Conservation (phyloP, 108 stramenopile genomes). For the Fragilaria crotonensis region DNA sequence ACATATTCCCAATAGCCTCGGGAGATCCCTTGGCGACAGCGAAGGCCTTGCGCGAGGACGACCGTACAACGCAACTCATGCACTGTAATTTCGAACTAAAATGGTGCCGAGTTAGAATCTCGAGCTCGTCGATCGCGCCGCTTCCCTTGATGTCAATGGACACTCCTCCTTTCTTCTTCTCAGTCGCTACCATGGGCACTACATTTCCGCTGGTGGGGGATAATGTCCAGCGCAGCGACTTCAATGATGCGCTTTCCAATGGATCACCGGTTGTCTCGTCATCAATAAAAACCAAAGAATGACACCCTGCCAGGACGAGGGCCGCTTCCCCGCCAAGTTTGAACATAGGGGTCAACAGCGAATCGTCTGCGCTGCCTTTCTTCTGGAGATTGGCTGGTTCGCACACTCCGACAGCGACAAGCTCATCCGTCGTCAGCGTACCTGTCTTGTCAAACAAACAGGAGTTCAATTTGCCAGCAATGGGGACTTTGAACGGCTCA, state of each 20-base stretch:
- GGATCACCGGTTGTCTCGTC: slow-evolving; percentile 90
- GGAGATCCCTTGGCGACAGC: slow-evolving; percentile 95
- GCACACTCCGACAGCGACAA: slow-evolving; percentile 91
- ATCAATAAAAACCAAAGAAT: slow-evolving; percentile 80
- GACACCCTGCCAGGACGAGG: slow-evolving; percentile 86
- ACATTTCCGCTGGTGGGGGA: slow-evolving; percentile 40
- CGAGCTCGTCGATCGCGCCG: slow-evolving; percentile 35
- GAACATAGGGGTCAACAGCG: slow-evolving; percentile 67
- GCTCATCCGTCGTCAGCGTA: slow-evolving; percentile 94
- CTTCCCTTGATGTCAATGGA: slow-evolving; percentile 23
- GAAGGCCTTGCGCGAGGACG: slow-evolving; percentile 38
- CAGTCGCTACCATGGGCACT: slow-evolving; percentile 42
- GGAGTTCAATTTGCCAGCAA: slow-evolving; percentile 92
- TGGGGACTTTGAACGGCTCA: slow-evolving; percentile 92
- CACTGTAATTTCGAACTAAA: slow-evolving; percentile 96
- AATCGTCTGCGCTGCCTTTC: slow-evolving; percentile 26
- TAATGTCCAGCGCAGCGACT: slow-evolving; percentile 78
- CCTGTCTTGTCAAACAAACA: slow-evolving; percentile 98
- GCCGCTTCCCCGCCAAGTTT: slow-evolving; percentile 55
- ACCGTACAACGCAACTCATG: slow-evolving; percentile 91
- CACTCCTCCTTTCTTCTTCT: slow-evolving; percentile 49
- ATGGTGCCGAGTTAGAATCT: slow-evolving; percentile 89
- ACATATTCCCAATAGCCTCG: slow-evolving; percentile 82
- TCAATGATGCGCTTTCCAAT: slow-evolving; percentile 77
- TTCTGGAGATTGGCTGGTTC: slow-evolving; percentile 16